Evolutionary conservation across 148 eudicot genomes (phyloP), one percentile per base, ranked within the genome.

Genomic region (Chenopodium formosanum): DNA sequence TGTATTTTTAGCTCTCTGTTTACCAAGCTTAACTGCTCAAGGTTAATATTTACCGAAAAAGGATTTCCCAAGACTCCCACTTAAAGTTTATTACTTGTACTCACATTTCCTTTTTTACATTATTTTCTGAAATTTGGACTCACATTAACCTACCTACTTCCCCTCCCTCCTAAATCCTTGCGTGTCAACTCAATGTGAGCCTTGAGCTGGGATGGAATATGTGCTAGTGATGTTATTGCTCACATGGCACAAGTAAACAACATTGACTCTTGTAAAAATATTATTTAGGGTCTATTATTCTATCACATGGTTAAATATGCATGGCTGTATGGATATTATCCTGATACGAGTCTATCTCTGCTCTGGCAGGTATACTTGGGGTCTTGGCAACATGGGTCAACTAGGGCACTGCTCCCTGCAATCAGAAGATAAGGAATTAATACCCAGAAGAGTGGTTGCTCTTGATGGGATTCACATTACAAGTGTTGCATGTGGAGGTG

Each of bases 361-460:
- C 73, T 83, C 16, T 83, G 76, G 74, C 95, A 96, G 99, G 70
- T 97, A 94, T 75, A 92, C 99, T 47, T 97, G 99, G 98, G 99
- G 99, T 74, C 90, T 92, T 58, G 99, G 99, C 78, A 94, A 84
- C 83, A 89, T 94, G 96, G 97, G 99, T 44, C 99, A 97, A 90
- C 93, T 97, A 75, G 98, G 99, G 73, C 99, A 97, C 82, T 91
- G 94, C 84, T 94, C 97, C 31, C 96, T 97, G 82, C 99, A 97
- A 79, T 90, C 88, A 69, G 94, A 90, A 47, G 94, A 94, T 79
- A 97, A 94, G 77, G 99, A 97, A 83, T 73, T 97, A 13, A 34
- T 94, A 76, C 99, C 99, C 4, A 89, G 99, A 86, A 89, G 96
- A 81, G 94, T 97, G 64, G 98, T 92, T 80, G 90, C 92, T 52